A percentile compares a stretch with the other conserved stretches of the same genome.
Conservation (phyloP, 2,329 filamentous ascomycete genomes). For the Cercospora berteroae region DNA sequence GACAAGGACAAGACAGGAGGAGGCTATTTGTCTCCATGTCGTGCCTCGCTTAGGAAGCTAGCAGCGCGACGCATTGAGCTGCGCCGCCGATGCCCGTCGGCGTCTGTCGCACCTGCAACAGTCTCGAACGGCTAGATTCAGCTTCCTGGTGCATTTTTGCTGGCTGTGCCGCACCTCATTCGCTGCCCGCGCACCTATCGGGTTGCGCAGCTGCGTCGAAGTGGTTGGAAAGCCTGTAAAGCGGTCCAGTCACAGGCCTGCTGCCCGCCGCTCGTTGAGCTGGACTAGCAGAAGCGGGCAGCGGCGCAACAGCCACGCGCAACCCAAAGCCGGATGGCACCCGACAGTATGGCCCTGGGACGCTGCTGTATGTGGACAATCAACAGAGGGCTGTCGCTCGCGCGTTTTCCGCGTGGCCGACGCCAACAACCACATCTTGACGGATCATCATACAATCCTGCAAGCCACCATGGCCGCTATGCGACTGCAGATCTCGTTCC, state of each 20-base stretch:
- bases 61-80: conserved; percentile 8
- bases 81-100: conserved; percentile 7
- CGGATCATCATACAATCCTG: conserved; percentile 2
- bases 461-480: not conserved
- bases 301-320: conserved; percentile 10
- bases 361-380: not conserved
- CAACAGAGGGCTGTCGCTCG: not conserved
- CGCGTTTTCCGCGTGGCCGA: not conserved
- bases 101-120: not conserved
- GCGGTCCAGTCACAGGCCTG: not conserved
- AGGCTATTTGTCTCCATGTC: conserved; percentile 1
- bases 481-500: not conserved
- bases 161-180: not conserved
- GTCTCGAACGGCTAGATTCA: not conserved
- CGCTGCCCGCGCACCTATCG: conserved; percentile 2
- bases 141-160: not conserved
- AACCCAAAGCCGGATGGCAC: not conserved
- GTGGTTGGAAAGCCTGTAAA: conserved; percentile 1
- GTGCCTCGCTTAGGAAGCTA: conserved; percentile 15
- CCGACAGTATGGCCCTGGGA: conserved; percentile 3
- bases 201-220: not conserved
- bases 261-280: not conserved
- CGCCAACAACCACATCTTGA: not conserved
- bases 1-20: conserved; percentile 9
- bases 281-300: conserved; percentile 10